phyloP scores from a whole-genome alignment of 2,329 filamentous ascomycete genomes.

The Aspergillus sp. region DNA sequence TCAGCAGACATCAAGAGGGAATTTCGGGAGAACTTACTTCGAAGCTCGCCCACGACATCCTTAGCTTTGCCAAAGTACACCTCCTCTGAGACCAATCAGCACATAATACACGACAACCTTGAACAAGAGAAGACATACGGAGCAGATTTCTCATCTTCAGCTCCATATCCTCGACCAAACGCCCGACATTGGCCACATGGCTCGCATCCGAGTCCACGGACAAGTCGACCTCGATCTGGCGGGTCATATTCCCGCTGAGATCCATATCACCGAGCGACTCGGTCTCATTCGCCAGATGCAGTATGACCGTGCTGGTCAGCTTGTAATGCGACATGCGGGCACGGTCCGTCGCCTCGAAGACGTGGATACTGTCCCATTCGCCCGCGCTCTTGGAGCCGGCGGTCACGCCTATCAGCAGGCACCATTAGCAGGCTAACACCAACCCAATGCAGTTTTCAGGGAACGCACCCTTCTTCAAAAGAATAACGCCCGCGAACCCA shows the following conservation, averaged over 20 bases:
- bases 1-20: constrained; percentile 6
- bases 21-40: constrained; percentile 48
- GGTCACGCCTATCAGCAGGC: constrained; percentile 48
- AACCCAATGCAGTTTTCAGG: no score
- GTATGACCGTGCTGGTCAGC: constrained; percentile 90
- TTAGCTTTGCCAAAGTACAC: constrained; percentile 99
- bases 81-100: constrained; percentile 57
- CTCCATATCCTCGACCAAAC: constrained; percentile 97
- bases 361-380: constrained; percentile 97
- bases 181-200: constrained; percentile 91
- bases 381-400: constrained; percentile 60
- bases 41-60: constrained; percentile 90
- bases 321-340: constrained; percentile 93
- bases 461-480: constrained; percentile 79
- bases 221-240: constrained; percentile 87
- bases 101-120: constrained; percentile 1
- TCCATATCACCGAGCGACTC: constrained; percentile 73
- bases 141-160: constrained; percentile 97
- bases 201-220: constrained; percentile 81
- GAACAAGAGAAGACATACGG: constrained; percentile 37
- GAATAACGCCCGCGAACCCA: constrained; percentile 89
- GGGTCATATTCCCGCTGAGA: constrained; percentile 93
- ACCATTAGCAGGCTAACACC: no score
- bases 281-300: constrained; percentile 65
- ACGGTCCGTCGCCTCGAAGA: constrained; percentile 91